Conservation (phyloP, 2,329 filamentous ascomycete species). For the Geosmithia putterillii region DNA sequence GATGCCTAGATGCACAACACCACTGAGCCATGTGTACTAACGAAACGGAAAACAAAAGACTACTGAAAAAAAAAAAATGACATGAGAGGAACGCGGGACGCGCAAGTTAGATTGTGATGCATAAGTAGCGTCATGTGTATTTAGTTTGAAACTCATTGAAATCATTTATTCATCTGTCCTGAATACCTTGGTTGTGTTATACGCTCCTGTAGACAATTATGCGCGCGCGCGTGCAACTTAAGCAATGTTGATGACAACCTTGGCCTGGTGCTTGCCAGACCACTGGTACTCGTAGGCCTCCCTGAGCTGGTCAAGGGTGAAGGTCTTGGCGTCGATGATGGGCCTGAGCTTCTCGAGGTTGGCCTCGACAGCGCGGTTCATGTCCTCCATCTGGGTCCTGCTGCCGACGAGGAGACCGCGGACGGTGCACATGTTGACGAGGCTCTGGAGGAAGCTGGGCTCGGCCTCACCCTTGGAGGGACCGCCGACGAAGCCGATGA, state of each 20-base stretch:
- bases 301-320: constrained; percentile 29
- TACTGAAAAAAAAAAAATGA: background rate
- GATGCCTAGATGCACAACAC: background rate
- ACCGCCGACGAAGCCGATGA: constrained; percentile 24
- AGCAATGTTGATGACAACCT: constrained; percentile 20
- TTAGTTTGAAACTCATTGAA: too few relatives aligned
- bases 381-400: constrained; percentile 35
- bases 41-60: background rate
- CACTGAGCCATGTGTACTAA: too few relatives aligned
- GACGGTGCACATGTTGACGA: constrained; percentile 22
- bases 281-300: constrained; percentile 29
- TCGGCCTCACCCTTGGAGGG: constrained; percentile 7
- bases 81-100: too few relatives aligned
- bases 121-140: too few relatives aligned
- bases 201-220: background rate
- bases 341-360: constrained; percentile 29
- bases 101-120: too few relatives aligned
- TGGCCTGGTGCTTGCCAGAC: constrained; percentile 24
- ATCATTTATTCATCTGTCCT: too few relatives aligned
- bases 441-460: constrained; percentile 19
- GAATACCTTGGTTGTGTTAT: too few relatives aligned
- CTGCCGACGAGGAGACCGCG: constrained; percentile 34
- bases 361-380: constrained; percentile 35
- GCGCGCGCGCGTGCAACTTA: constrained; percentile 5
- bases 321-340: constrained; percentile 31